Base-by-base conservation (phyloP, 2,329 filamentous ascomycete species). In the Aspergillus novoparasiticus region DNA sequence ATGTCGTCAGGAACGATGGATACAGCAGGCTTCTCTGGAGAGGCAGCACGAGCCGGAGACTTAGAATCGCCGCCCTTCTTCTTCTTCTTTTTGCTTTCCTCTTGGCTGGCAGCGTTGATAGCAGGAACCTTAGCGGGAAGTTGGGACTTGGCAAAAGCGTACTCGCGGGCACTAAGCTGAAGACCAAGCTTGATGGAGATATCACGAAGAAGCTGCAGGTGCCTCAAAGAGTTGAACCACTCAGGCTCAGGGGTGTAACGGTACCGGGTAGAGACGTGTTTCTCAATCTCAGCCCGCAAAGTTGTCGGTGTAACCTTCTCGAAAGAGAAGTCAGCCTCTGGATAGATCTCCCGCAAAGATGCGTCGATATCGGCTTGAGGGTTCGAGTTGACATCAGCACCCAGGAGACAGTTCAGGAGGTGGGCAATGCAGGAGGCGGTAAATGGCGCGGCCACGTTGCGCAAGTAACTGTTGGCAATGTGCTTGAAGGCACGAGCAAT, bases 401-500 rank as follows among this genome's bases (percentile, higher is more conserved):
- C 95, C 41, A 99, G 84, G 46, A 99, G 84, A 79, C 95, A 99
- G 83, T 99, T 99, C 69, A 99, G 85, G 57, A 99, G 84, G 76
- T 99, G 95, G 8, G 94, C 85, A 64, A 94, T 82, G 76, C 91
- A 94, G 64, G 91, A 84, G 56, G 92, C 86, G n/a, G 90, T 89
- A 66, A 98, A 89, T 16, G 92, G 88, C 66, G 90, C 85, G 26
- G 95, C 92, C 23, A 97, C 80, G 66, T 91, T 87, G 67, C 90
- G 89, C 65, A 99, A 84, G 76, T 96, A 91, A 70, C 86, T 86
- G 76, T 92, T 89, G 62, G 90, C 86, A 66, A 95, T 84, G 79
- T 99, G 94, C 86, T 99, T 99, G 86, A 98, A 97, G 6, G 91
- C 89, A 82, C 95, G 89, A n/a, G 92, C 86, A 68, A 98, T 86